phyloP scores from a whole-genome alignment of 306 rosid genomes.

The Pyrus communis region DNA sequence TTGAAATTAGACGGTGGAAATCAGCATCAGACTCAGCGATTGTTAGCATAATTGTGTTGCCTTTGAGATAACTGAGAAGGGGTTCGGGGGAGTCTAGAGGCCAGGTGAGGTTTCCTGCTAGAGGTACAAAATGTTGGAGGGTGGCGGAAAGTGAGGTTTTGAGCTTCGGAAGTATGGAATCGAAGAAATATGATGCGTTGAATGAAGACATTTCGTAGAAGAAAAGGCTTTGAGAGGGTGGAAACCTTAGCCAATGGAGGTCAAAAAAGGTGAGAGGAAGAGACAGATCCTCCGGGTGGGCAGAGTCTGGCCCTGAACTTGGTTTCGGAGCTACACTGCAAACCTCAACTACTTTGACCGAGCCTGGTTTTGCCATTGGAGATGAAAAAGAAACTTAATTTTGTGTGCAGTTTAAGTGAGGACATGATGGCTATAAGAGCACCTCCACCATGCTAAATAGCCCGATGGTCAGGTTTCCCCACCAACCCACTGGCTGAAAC shows the following conservation, averaged over 20 bases:
- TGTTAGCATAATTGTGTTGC: background rate
- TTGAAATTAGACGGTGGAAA: background rate
- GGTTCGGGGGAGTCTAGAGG: background rate
- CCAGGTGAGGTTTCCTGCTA: background rate
- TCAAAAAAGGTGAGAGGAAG: background rate
- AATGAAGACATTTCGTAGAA: background rate
- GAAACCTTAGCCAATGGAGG: background rate
- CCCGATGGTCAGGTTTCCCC: no score
- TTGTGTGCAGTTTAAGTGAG: no score
- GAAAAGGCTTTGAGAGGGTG: background rate
- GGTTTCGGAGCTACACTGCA: background rate
- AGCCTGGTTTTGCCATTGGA: background rate
- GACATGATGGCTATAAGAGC: no score
- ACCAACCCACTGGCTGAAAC: no score
- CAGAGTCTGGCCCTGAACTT: background rate
- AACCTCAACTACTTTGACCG: background rate
- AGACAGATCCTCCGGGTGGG: background rate
- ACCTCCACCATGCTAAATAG: no score
- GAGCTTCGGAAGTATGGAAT: background rate
- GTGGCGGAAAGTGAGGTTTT: background rate
- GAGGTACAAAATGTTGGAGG: background rate
- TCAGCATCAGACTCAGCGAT: background rate
- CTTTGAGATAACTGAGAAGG: background rate
- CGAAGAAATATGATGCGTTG: background rate
- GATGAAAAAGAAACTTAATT: background rate